Base-by-base conservation (phyloP, 2,329 filamentous ascomycete genomes). In the Trichoderma simmonsii region DNA sequence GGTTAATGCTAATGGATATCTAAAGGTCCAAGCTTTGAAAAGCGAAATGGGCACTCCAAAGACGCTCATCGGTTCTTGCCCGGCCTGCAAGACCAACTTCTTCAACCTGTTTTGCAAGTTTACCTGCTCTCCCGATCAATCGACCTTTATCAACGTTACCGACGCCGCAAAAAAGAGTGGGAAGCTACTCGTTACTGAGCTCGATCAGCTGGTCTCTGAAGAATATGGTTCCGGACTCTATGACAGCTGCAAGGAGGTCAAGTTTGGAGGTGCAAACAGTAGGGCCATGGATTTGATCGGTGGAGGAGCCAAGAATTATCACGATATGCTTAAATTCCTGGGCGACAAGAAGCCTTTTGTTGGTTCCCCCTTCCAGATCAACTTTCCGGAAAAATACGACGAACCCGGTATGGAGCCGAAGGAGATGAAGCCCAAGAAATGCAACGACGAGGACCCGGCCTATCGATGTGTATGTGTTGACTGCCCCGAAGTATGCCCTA, bases 21-120 rank as follows among this genome's bases (percentile, higher is more conserved):
- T 59, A 28, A 77, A 95, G 92, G 86, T 99, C 71, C 89, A 93
- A 77, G 87, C 92, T 1, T 89, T 99, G 74, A 91, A 93, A 77
- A 91, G 89, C 73, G 97, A 97, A 78, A 87, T 99, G 72, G 92
- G 93, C 76, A 93, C 93, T 26, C 95, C 94, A 2, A 94, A 95
- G 77, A 90, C 92, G 72, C 92, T 99, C 79, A 94, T 99, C 80
- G 91, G 94, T 30, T 94, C 94, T 11, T 99, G 96, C 80, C 96
- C 96, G 2, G 96, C 97, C 36, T 99, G 96, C 88, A 97, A 96
- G 82, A 92, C 95, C 77, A 99, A 99, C 85, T 99, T 99, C 85
- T 98, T 93, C 86, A 97, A 99, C 84, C 86, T 97, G 59, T 99
- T 99, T 82, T 99, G 96, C 84, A 97, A 94, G 5, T 98, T 99